Evolutionary conservation across 768 basidiomycete species (phyloP).

Genomic region (Exidia glandulosa): DNA sequence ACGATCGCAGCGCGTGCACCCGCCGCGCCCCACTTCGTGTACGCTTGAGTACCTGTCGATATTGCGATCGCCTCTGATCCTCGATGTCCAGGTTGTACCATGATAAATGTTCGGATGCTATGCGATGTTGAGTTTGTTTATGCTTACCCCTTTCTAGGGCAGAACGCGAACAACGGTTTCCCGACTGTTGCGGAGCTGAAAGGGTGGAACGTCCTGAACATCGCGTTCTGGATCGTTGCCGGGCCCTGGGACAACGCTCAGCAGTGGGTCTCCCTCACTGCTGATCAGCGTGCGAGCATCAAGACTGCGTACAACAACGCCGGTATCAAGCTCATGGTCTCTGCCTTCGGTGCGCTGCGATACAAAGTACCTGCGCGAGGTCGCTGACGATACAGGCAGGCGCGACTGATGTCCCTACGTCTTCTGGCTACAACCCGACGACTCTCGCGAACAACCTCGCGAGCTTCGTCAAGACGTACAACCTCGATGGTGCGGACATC

Average conservation of each 20-base stretch:
- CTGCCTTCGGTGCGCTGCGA: constrained; percentile 47
- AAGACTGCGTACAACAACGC: constrained; percentile 41
- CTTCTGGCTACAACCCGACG: constrained; percentile 46
- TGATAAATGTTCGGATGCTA: background rate
- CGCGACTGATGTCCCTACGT: constrained; percentile 44
- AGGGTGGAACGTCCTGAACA: background rate
- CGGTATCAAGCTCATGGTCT: constrained; percentile 52
- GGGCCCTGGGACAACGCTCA: constrained; percentile 52
- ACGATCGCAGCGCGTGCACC: background rate
- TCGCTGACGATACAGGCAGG: constrained; percentile 14
- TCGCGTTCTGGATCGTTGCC: background rate
- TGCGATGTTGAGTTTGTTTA: background rate
- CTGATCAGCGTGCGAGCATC: constrained; percentile 33
- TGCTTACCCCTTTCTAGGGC: background rate
- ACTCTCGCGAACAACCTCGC: constrained; percentile 54
- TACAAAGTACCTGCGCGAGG: background rate
- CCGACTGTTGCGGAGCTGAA: background rate
- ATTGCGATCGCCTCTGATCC: background rate
- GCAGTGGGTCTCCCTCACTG: constrained; percentile 41
- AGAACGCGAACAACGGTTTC: background rate
- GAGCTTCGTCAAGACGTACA: constrained; percentile 48
- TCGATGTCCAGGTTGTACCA: background rate
- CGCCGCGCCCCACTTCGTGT: background rate
- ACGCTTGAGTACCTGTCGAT: background rate
- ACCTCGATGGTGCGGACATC: constrained; percentile 52